A percentile compares a stretch with the other conserved stretches of the same genome.
Conservation (phyloP, 805 yeast species). For the Zygotorulaspora danielsina region DNA sequence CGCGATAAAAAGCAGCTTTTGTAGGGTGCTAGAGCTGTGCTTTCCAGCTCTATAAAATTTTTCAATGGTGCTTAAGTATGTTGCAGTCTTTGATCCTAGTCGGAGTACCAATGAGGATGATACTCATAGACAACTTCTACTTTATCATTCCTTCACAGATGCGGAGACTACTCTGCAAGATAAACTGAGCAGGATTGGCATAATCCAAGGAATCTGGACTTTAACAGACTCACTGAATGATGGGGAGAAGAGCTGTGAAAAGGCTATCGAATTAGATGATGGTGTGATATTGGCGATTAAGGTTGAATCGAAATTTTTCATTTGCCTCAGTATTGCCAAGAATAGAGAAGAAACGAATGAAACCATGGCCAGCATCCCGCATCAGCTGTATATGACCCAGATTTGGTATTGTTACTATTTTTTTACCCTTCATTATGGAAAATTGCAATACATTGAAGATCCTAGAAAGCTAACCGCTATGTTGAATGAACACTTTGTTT, state of each 20-base stretch:
- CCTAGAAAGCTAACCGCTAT: conserved; percentile 25
- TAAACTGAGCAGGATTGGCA: conserved; percentile 40
- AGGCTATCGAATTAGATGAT: conserved; percentile 30
- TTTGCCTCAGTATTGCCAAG: conserved; percentile 24
- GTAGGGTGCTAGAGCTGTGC: no score
- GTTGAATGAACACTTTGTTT: conserved; percentile 31
- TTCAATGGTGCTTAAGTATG: conserved; percentile 27
- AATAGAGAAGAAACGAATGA: conserved; percentile 8
- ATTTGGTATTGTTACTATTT: conserved; percentile 30
- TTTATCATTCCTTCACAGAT: conserved; percentile 31
- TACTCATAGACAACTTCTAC: conserved; percentile 35
- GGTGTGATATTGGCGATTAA: conserved; percentile 26
- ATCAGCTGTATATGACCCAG: conserved; percentile 24
- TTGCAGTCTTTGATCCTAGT: conserved; percentile 41
- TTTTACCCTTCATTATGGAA: conserved; percentile 25
- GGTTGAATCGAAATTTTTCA: conserved; percentile 32
- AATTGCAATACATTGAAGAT: conserved; percentile 25
- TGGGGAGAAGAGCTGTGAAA: conserved; percentile 15
- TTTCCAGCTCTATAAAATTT: no score
- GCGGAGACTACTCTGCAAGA: conserved; percentile 29
- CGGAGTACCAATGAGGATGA: conserved; percentile 33
- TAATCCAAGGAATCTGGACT: conserved; percentile 41
- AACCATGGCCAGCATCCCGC: conserved; percentile 23
- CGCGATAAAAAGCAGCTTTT: no score
- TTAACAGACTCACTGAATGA: conserved; percentile 20